phyloP scores from a whole-genome alignment of 1,284 basidiomycete species.

The Rhodotorula sp. region DNA sequence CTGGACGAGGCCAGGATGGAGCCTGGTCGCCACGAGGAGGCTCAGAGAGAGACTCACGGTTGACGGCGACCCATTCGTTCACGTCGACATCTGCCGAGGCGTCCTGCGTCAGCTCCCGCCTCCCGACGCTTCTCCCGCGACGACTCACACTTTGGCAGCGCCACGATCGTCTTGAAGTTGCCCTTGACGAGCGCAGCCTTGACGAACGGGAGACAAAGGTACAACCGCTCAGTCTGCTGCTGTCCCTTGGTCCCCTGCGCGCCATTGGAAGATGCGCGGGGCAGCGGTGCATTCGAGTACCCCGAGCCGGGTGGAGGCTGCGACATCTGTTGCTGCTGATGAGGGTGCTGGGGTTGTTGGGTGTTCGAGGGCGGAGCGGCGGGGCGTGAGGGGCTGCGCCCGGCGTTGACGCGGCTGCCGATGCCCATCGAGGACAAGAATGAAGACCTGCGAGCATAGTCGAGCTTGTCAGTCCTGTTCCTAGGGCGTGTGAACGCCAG shows the following conservation, averaged over 20 bases:
- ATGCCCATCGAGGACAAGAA: slow-evolving; percentile 40
- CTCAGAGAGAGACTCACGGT: slow-evolving; percentile 69
- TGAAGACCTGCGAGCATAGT: slow-evolving; percentile 21
- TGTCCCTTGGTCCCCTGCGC: slow-evolving; percentile 27
- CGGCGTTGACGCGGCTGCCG: slow-evolving; percentile 13
- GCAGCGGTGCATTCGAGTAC: slow-evolving; percentile 33
- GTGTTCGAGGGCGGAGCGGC: neutral
- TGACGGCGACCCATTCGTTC: slow-evolving; percentile 98
- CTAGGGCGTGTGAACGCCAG: neutral
- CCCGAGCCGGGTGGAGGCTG: slow-evolving; percentile 5
- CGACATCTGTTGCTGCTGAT: neutral
- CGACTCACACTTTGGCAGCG: slow-evolving; percentile 75
- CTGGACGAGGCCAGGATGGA: no score
- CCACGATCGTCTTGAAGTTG: slow-evolving; percentile 97
- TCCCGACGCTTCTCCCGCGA: no score
- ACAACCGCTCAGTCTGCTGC: slow-evolving; percentile 28
- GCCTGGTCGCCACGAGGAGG: no score
- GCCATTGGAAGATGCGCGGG: neutral
- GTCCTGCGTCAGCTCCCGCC: neutral
- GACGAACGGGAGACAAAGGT: slow-evolving; percentile 61
- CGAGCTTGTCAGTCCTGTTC: neutral
- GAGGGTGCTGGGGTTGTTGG: neutral
- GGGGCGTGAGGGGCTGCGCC: slow-evolving; percentile 15
- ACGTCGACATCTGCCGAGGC: slow-evolving; percentile 68
- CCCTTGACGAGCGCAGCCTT: slow-evolving; percentile 96